Percentiles rank a stretch among this genome's conserved stretches.
Conservation (phyloP, 1,139 yeast species). For the Yamadazyma mexicana region DNA sequence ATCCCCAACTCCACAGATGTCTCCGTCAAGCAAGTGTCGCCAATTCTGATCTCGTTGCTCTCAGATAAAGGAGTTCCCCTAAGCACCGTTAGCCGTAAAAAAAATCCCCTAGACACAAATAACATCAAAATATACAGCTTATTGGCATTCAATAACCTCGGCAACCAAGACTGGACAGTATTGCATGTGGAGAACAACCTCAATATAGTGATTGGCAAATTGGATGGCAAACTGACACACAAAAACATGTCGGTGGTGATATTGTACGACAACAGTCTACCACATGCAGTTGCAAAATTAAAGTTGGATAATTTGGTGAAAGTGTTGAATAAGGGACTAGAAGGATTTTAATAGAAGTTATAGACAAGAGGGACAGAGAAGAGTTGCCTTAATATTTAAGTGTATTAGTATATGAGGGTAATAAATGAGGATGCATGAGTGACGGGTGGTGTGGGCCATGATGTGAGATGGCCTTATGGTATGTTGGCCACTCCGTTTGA, state of each 20-base stretch:
- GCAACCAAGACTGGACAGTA: constrained; percentile 29
- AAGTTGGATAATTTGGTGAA: constrained; percentile 37
- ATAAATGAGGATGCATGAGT: not conserved
- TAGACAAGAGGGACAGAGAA: no score
- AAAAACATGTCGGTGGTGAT: constrained; percentile 14
- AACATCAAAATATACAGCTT: constrained; percentile 47
- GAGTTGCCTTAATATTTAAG: not conserved
- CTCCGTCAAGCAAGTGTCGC: constrained; percentile 16
- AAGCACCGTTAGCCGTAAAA: constrained; percentile 32
- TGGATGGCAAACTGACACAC: constrained; percentile 10
- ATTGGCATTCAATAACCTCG: constrained; percentile 39
- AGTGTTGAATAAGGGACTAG: constrained; percentile 34
- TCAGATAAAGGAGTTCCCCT: constrained; percentile 44
- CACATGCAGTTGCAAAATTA: constrained; percentile 45
- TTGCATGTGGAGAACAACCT: constrained; percentile 33
- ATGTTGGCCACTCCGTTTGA: no score
- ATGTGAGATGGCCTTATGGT: no score
- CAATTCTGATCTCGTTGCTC: constrained; percentile 44
- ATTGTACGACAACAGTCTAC: constrained; percentile 16
- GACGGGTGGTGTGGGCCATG: no score
- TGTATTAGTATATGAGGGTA: not conserved
- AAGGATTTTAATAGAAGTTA: constrained; percentile 5
- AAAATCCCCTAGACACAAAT: constrained; percentile 30
- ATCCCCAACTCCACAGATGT: constrained; percentile 1
- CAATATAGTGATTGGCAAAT: constrained; percentile 28